Evolutionary conservation across 2,329 filamentous ascomycete species (phyloP), one percentile per base, ranked within the genome.

Genomic region (Colletotrichum liaoningense): DNA sequence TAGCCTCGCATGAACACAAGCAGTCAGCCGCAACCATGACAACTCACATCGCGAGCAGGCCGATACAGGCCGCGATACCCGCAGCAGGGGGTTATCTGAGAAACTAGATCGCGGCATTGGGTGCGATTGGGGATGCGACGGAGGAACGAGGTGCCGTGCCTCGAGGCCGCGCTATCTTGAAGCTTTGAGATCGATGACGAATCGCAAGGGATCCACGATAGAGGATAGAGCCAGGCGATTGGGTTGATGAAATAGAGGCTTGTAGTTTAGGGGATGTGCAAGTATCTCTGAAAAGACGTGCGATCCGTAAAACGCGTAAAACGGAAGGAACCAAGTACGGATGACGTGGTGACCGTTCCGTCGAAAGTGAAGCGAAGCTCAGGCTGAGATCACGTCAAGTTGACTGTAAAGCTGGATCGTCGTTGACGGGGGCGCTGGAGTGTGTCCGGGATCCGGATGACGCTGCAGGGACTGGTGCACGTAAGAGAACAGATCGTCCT

Each of bases 21-120:
- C 24, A 54, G 68, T 62, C 72, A 75, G 72, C 79, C 68, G 68
- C 35, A 49, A 60, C 9, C 62, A 69, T 49, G 59, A 49, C 33
- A 66, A 80, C 85, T 83, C 78, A 88, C 94, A 96, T 86, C 93
- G 88, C 66, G 93, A 94, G 83, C 94, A 96, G 30, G 94, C 94
- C 66, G 93, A 93, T 49, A 95, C 93, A 4, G 94, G 93, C 75
- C 94, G 89, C 79, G 93, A 95, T 75, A 96, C 94, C 81, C 91
- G 90, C 73, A 94, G 84, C 64, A 92, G 83, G 49, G 92, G 92
- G 64, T 90, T 88, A 70, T 86, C 84, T 28, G 85, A 86, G 80
- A 88, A 85, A 79, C 86, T 87, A 66, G 83, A 82, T 74, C 85
- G 84, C 78, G 84, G 82, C 86, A 87, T 87, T 74, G 52, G 2